Conservation (phyloP, 371 early-diverging fungal species). For the Lichtheimia corymbifera region DNA sequence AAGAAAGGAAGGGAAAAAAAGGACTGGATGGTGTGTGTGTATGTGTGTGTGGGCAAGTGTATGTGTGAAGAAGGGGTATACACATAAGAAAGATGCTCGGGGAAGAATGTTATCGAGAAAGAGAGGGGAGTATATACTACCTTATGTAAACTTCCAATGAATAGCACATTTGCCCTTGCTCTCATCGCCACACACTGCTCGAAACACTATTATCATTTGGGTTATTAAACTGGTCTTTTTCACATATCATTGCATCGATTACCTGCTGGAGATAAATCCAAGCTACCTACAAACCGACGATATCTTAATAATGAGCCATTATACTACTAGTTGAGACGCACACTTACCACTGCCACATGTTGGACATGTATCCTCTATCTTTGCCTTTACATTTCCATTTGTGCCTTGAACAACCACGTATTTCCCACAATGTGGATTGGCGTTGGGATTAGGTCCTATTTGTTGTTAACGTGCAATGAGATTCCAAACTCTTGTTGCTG, state of each 20-base stretch:
- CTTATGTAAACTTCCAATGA: slow-evolving; percentile 21
- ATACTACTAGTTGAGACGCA: not conserved
- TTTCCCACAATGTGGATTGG: slow-evolving; percentile 32
- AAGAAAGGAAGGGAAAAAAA: not conserved
- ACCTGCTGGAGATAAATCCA: slow-evolving; percentile 43
- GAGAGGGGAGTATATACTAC: slow-evolving; percentile 2
- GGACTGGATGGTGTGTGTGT: not conserved
- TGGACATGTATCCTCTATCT: slow-evolving; percentile 43
- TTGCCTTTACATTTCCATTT: slow-evolving; percentile 25
- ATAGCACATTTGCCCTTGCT: slow-evolving; percentile 21
- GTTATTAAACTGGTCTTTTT: not conserved
- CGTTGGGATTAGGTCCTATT: slow-evolving; percentile 42
- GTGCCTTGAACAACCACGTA: slow-evolving; percentile 31
- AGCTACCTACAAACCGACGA: slow-evolving; percentile 21
- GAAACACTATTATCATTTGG: slow-evolving; percentile 15
- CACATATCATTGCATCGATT: slow-evolving; percentile 9
- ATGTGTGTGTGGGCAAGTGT: not conserved
- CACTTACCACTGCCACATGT: slow-evolving; percentile 32
- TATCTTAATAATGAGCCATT: slow-evolving; percentile 1
- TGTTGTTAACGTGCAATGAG: not conserved
- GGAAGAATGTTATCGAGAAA: slow-evolving; percentile 4
- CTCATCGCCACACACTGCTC: slow-evolving; percentile 24
- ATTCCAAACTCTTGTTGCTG: not conserved
- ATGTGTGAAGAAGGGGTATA: slow-evolving; percentile 3
- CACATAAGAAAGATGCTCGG: not conserved